Evolutionary conservation across 148 eudicot species (phyloP).

Genomic region (Hydrangea macrophylla): DNA sequence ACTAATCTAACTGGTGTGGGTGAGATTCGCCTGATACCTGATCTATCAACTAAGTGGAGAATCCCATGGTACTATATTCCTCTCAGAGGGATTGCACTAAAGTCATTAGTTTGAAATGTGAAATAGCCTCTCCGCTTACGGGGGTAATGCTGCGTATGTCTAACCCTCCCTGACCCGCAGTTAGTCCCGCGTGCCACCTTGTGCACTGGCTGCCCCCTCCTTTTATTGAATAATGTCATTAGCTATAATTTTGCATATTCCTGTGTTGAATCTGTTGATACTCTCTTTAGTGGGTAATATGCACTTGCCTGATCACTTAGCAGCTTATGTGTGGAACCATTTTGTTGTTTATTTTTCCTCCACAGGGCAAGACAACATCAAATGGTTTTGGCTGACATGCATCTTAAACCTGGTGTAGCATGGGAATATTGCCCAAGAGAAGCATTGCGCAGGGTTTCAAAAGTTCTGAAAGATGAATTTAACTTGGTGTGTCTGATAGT

Average conservation of each 20-base stretch:
- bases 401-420: slow-evolving; percentile 71
- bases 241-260: too few relatives aligned
- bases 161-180: too few relatives aligned
- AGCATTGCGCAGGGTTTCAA: slow-evolving; percentile 60
- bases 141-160: too few relatives aligned
- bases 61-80: slow-evolving; percentile 73
- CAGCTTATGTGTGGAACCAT: neutral
- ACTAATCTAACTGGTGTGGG: slow-evolving; percentile 76
- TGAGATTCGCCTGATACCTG: slow-evolving; percentile 87
- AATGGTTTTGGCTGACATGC: slow-evolving; percentile 97
- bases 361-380: slow-evolving; percentile 73
- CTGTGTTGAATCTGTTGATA: too few relatives aligned
- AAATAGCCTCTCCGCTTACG: too few relatives aligned
- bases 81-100: slow-evolving; percentile 1
- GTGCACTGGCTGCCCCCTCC: too few relatives aligned
- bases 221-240: too few relatives aligned
- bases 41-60: slow-evolving; percentile 65
- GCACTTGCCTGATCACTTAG: too few relatives aligned
- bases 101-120: too few relatives aligned
- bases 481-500: slow-evolving; percentile 55
- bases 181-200: too few relatives aligned
- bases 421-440: slow-evolving; percentile 99
- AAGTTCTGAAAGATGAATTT: slow-evolving; percentile 83
- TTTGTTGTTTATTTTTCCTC: slow-evolving; percentile 11
- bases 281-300: too few relatives aligned